Evolutionary conservation across 2,329 filamentous ascomycete genomes (phyloP).

Genomic region (Aspergillus unguis): DNA sequence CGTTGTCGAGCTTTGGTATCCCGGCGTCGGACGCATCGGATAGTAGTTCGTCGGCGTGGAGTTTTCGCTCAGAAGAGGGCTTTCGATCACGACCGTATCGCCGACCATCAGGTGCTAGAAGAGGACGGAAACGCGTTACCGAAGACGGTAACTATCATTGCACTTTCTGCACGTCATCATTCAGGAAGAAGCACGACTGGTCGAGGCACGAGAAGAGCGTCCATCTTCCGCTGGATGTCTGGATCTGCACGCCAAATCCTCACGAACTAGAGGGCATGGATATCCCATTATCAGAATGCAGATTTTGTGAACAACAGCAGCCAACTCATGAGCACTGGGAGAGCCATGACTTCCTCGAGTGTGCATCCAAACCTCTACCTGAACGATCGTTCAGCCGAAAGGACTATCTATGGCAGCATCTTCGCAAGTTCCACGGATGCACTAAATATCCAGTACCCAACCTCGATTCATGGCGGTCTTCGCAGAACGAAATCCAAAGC

Average conservation of each 20-base stretch:
- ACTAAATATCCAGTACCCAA: constrained; percentile 48
- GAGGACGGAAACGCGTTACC: constrained; percentile 4
- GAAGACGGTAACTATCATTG: constrained; percentile 38
- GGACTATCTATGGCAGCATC: constrained; percentile 56
- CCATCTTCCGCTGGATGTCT: constrained; percentile 48
- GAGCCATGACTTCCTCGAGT: constrained; percentile 53
- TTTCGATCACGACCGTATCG: constrained; percentile 22
- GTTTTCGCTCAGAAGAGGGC: constrained; percentile 27
- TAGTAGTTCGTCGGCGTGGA: constrained; percentile 34
- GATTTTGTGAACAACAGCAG: constrained; percentile 48
- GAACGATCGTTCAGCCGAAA: constrained; percentile 56
- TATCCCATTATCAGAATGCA: constrained; percentile 32
- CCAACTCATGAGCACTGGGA: constrained; percentile 48
- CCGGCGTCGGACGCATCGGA: constrained; percentile 29
- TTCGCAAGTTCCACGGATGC: constrained; percentile 54
- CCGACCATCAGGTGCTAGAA: constrained; percentile 10
- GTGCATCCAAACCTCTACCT: constrained; percentile 49
- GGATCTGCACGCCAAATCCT: constrained; percentile 30
- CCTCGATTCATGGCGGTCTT: constrained; percentile 55
- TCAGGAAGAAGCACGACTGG: constrained; percentile 52
- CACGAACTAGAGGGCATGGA: constrained; percentile 12
- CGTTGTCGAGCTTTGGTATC: constrained; percentile 30
- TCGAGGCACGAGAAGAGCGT: constrained; percentile 50
- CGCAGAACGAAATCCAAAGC: constrained; percentile 49
- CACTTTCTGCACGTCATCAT: constrained; percentile 49